phyloP scores from a whole-genome alignment of 2,329 filamentous ascomycete species.

The Cladosporium phlei region DNA sequence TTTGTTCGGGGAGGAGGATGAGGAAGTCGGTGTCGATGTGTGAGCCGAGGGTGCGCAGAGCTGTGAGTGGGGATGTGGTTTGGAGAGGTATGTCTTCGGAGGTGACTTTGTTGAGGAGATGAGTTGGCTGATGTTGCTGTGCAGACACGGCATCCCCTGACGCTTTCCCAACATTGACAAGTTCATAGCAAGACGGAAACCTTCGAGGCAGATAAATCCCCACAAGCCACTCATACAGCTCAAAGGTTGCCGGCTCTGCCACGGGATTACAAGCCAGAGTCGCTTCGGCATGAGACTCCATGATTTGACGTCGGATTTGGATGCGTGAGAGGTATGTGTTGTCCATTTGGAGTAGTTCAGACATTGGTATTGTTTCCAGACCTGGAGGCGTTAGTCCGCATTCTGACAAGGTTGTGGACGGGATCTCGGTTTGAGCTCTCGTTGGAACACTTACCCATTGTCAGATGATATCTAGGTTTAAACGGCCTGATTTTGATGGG shows the following conservation, averaged over 20 bases:
- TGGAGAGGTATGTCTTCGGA: constrained; percentile 38
- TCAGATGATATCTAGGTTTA: constrained; percentile 58
- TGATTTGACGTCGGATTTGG: constrained; percentile 43
- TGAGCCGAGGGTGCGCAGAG: constrained; percentile 46
- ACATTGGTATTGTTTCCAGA: constrained; percentile 48
- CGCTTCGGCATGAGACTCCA: constrained; percentile 41
- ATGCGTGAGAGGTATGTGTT: constrained; percentile 54
- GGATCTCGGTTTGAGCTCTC: neutral
- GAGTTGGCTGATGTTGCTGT: neutral
- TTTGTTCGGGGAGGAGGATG: constrained; percentile 50
- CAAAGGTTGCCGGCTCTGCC: constrained; percentile 47
- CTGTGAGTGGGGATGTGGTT: constrained; percentile 32
- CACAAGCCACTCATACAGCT: constrained; percentile 54
- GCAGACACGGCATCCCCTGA: neutral
- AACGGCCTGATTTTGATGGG: constrained; percentile 54
- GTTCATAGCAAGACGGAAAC: constrained; percentile 46
- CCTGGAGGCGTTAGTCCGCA: constrained; percentile 35
- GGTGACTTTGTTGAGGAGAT: constrained; percentile 45
- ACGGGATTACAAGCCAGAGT: constrained; percentile 35
- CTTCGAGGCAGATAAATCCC: constrained; percentile 52
- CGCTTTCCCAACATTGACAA: constrained; percentile 20
- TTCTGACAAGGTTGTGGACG: too few species aligned
- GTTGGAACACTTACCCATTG: constrained; percentile 50
- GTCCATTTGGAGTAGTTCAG: constrained; percentile 56
- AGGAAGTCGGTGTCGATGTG: constrained; percentile 59